Evolutionary conservation across 495 filamentous ascomycete species (phyloP).

Genomic region (Aspergillus funiculosus): DNA sequence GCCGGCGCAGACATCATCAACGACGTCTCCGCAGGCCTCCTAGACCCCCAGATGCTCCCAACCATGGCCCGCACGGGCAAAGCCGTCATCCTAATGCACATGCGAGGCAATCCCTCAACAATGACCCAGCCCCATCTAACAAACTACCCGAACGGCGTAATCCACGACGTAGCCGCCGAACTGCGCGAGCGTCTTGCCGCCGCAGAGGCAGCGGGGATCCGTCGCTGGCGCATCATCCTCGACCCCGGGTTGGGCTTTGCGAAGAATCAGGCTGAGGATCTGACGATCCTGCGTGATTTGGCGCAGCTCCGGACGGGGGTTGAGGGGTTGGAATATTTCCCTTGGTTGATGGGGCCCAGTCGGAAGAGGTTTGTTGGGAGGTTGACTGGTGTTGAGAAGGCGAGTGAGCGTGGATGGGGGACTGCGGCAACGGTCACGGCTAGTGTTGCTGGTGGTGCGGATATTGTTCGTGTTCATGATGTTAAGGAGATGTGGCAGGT

Average conservation of each 20-base stretch:
- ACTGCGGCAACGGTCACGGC: conserved; percentile 85
- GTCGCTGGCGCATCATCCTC: conserved; percentile 89
- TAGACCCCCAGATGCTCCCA: conserved; percentile 77
- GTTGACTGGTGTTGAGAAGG: conserved; percentile 69
- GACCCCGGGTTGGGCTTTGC: conserved; percentile 94
- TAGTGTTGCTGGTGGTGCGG: conserved; percentile 84
- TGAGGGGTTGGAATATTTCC: conserved; percentile 63
- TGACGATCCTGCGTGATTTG: conserved; percentile 68
- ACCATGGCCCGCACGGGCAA: conserved; percentile 75
- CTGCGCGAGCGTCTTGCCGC: conserved; percentile 63
- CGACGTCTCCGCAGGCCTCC: conserved; percentile 77
- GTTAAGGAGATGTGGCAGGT: conserved; percentile 85
- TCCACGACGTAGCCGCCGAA: conserved; percentile 64
- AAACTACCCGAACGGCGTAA: conserved; percentile 67
- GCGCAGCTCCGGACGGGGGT: conserved; percentile 51
- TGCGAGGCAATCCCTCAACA: conserved; percentile 80
- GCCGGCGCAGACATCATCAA: conserved; percentile 94
- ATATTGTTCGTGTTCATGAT: conserved; percentile 94
- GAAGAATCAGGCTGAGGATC: conserved; percentile 72
- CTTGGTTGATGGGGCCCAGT: conserved; percentile 87
- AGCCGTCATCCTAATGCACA: conserved; percentile 88
- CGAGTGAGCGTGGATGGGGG: conserved; percentile 67
- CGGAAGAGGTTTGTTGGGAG: conserved; percentile 84
- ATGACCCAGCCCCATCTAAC: conserved; percentile 61
- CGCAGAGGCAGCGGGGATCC: conserved; percentile 76